Conservation (phyloP, 768 basidiomycete species). For the Russula olivacea region DNA sequence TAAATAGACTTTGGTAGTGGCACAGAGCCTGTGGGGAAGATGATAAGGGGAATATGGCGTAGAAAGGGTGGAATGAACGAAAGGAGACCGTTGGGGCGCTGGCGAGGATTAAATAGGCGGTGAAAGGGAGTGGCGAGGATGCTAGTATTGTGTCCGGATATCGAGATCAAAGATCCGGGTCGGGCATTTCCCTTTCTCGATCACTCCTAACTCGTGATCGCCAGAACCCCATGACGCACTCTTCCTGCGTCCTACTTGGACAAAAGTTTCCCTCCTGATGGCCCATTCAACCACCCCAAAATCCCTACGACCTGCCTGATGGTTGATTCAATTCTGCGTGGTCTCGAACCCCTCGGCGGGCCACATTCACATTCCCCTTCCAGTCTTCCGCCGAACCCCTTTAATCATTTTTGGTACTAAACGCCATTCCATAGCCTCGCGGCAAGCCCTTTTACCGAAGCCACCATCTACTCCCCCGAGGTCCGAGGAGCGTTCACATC, state of each 20-base stretch:
- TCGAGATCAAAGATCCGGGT: conserved; percentile 23
- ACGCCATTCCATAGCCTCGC: conserved; percentile 9
- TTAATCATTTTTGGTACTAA: conserved; percentile 4
- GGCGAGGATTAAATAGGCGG: conserved; percentile 20
- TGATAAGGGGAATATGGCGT: neutral
- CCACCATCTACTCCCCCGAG: neutral
- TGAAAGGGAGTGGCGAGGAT: neutral
- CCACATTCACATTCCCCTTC: neutral
- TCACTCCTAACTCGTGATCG: conserved; percentile 20
- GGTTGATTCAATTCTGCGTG: too few relatives aligned
- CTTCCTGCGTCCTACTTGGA: neutral
- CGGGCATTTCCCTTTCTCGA: neutral
- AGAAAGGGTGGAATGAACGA: neutral
- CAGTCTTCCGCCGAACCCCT: conserved; percentile 17
- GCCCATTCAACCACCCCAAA: too few relatives aligned
- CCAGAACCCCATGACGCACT: neutral
- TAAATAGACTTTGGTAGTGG: conserved; percentile 7
- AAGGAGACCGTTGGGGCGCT: neutral
- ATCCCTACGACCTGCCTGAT: too few relatives aligned
- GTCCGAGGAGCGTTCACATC: too few relatives aligned
- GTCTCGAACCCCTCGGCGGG: conserved; percentile 7
- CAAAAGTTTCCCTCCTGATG: neutral
- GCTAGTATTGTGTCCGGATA: conserved; percentile 11
- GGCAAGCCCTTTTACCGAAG: neutral
- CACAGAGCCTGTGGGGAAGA: neutral